phyloP scores from a whole-genome alignment of 306 rosid genomes.

The Casuarina equisetifolia region DNA sequence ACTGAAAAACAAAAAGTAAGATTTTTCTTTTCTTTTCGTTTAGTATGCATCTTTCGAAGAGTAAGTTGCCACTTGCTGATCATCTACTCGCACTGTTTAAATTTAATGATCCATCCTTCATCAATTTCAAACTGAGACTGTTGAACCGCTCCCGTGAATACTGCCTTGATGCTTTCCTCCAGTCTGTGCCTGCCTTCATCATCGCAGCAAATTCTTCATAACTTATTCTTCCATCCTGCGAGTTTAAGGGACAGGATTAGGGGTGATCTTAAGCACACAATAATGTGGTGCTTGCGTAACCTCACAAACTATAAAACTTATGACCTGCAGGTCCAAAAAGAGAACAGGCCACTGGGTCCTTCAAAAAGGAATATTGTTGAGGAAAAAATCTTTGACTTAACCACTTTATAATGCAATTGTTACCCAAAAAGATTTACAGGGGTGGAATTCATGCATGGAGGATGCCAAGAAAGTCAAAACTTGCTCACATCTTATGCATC shows the following conservation, averaged over 20 bases:
- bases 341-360: background rate
- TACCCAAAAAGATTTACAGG: background rate
- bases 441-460: background rate
- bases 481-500: background rate
- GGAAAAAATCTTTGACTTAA: background rate
- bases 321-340: background rate
- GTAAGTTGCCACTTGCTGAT: constrained; percentile 22
- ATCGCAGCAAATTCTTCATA: constrained; percentile 78
- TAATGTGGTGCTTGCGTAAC: background rate
- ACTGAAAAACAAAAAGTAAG: constrained; percentile 10
- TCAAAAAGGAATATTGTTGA: background rate
- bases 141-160: constrained; percentile 91
- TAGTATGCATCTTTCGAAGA: constrained; percentile 29
- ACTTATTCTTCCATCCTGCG: constrained; percentile 91
- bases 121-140: constrained; percentile 65
- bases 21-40: constrained; percentile 12
- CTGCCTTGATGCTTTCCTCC: constrained; percentile 98
- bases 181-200: constrained; percentile 99
- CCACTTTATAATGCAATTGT: background rate
- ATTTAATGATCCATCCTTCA: constrained; percentile 75
- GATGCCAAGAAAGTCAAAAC: background rate
- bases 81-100: constrained; percentile 37
- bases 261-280: constrained; percentile 16
- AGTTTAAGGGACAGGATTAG: constrained; percentile 24
- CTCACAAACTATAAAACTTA: background rate